Evolutionary conservation across 78 protist genomes (phyloP).

Genomic region (Mastigamoeba balamuthi): DNA sequence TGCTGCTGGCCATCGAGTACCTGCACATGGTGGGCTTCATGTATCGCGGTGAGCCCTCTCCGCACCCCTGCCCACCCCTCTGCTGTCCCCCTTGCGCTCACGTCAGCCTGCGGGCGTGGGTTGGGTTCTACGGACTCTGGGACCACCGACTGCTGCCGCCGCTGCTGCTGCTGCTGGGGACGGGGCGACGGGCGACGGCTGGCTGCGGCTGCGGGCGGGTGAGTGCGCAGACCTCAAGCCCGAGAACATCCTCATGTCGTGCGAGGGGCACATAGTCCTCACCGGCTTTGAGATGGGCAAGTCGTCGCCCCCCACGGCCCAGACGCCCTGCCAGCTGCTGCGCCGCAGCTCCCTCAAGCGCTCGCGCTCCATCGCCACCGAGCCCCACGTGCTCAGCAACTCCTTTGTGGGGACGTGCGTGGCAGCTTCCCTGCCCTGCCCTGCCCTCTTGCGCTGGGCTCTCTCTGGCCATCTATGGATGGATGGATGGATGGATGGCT

Average conservation of each 20-base stretch:
- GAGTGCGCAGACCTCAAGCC: conserved; percentile 70
- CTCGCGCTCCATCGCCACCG: conserved; percentile 84
- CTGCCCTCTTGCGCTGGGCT: background rate
- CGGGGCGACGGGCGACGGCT: background rate
- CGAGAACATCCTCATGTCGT: conserved; percentile 75
- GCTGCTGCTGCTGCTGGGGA: background rate
- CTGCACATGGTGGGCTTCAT: conserved; percentile 71
- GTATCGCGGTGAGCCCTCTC: conserved; percentile 24
- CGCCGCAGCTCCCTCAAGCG: conserved; percentile 86
- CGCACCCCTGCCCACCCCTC: background rate
- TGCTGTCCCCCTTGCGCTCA: background rate
- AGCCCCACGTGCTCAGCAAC: conserved; percentile 78
- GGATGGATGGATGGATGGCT: background rate
- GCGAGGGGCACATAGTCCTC: conserved; percentile 68
- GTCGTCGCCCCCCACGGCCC: background rate
- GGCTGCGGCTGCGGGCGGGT: background rate
- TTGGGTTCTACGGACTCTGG: no score
- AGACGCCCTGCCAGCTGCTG: conserved; percentile 26
- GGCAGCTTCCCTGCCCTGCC: background rate
- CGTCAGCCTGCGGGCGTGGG: no score
- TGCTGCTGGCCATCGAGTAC: conserved; percentile 75
- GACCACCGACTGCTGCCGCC: background rate
- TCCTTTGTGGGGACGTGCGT: conserved; percentile 43
- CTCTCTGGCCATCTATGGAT: background rate
- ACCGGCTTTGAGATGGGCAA: conserved; percentile 77